Evolutionary conservation across 2,329 filamentous ascomycete genomes (phyloP).

Genomic region (Diaporthe nobilis): DNA sequence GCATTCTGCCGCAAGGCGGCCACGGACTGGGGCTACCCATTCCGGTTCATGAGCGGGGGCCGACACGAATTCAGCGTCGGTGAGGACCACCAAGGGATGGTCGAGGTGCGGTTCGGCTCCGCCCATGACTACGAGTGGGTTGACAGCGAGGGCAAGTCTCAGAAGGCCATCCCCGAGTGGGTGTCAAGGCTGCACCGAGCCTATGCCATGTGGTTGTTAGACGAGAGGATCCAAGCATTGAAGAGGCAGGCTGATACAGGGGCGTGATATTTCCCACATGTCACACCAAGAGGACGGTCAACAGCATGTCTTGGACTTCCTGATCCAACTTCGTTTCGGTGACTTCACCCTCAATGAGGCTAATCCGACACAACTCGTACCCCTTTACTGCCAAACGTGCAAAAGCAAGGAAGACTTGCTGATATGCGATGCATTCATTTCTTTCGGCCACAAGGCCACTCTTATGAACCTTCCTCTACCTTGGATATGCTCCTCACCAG

Average conservation of each 20-base stretch:
- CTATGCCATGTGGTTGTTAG: slow-evolving; percentile 32
- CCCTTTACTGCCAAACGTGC: neutral
- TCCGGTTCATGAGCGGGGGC: slow-evolving; percentile 34
- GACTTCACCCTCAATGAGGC: too few relatives aligned
- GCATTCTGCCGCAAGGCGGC: slow-evolving; percentile 23
- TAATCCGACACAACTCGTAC: neutral
- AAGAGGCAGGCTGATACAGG: neutral
- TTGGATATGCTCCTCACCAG: slow-evolving; percentile 20
- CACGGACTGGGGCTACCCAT: slow-evolving; percentile 34
- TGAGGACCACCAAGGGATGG: slow-evolving; percentile 1
- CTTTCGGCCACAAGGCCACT: neutral
- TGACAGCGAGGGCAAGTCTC: slow-evolving; percentile 21
- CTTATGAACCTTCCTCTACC: slow-evolving; percentile 6
- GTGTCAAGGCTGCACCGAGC: slow-evolving; percentile 23
- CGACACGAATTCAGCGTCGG: slow-evolving; percentile 33
- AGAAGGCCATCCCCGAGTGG: slow-evolving; percentile 25
- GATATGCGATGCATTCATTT: neutral
- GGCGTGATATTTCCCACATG: neutral
- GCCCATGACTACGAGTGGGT: slow-evolving; percentile 34
- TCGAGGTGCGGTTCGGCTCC: slow-evolving; percentile 30
- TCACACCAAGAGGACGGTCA: neutral
- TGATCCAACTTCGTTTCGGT: neutral
- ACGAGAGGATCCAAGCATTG: slow-evolving; percentile 22
- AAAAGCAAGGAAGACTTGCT: neutral
- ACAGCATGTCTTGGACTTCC: neutral